Evolutionary conservation across 257 asterid genomes (phyloP).

Genomic region (Nicotiana benthamiana): DNA sequence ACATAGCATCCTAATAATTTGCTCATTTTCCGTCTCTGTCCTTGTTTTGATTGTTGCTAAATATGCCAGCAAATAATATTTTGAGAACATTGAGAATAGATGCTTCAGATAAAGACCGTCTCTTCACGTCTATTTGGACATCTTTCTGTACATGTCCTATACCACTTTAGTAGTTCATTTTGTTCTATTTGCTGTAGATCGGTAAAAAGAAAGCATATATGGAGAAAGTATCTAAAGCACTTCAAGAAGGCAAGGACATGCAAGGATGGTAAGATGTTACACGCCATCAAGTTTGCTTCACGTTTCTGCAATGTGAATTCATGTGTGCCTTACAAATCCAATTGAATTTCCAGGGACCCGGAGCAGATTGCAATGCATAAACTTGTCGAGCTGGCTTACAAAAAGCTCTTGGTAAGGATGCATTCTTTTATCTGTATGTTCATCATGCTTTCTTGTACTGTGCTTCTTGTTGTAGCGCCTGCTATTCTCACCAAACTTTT

Average conservation of each 20-base stretch:
- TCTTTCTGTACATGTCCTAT: background rate
- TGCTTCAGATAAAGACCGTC: background rate
- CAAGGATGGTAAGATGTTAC: conserved; percentile 45
- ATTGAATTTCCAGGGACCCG: conserved; percentile 56
- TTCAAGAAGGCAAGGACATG: conserved; percentile 46
- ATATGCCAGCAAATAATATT: background rate
- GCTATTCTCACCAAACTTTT: background rate
- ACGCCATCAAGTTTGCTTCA: background rate
- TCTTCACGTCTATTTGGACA: background rate
- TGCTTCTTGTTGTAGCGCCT: background rate
- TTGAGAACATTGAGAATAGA: background rate
- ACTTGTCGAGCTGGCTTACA: conserved; percentile 73
- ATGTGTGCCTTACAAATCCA: background rate
- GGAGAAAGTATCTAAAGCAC: conserved; percentile 44
- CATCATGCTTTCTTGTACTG: background rate
- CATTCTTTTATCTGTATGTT: background rate
- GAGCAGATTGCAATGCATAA: conserved; percentile 78
- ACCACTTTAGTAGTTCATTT: background rate
- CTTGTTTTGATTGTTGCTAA: background rate
- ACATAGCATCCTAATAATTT: background rate
- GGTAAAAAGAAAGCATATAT: conserved; percentile 55
- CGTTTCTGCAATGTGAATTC: conserved; percentile 2
- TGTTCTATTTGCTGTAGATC: conserved; percentile 36
- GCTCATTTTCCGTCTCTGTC: background rate
- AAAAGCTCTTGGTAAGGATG: conserved; percentile 63